Conservation (phyloP, 345 rosid genomes). For the Hibiscus syriacus region DNA sequence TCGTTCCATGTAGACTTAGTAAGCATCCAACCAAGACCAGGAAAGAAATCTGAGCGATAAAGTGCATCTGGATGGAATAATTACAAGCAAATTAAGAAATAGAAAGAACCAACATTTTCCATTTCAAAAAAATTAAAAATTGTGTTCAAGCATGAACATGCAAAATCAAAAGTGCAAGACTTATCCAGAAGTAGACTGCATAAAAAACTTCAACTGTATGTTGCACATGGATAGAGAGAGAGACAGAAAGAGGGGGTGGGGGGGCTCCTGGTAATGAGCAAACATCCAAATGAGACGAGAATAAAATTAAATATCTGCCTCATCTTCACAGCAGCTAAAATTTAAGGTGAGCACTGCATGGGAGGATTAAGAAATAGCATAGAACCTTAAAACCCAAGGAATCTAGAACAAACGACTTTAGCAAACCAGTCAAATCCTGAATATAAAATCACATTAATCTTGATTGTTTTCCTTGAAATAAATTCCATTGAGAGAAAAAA, state of each 20-base stretch:
- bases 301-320: not conserved
- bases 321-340: not conserved
- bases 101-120: not conserved
- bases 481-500: conserved; percentile 2
- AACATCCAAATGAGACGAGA: not conserved
- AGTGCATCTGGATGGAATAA: conserved; percentile 58
- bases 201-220: not conserved
- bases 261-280: not conserved
- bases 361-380: not conserved
- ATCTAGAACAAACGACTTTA: not conserved
- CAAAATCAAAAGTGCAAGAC: not conserved
- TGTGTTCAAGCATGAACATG: not conserved
- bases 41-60: conserved; percentile 96
- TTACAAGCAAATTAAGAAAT: conserved; percentile 16
- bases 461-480: not conserved
- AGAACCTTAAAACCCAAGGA: not conserved
- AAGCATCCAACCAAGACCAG: conserved; percentile 99
- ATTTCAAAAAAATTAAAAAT: not conserved
- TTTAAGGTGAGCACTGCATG: not conserved
- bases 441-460: not conserved
- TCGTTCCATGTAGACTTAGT: conserved; percentile 80
- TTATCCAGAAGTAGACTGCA: not conserved
- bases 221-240: not conserved
- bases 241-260: not conserved
- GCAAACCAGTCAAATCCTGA: not conserved